Evolutionary conservation across 352 stramenopile species (phyloP).

Genomic region (Pilasporangium apinafurcum): DNA sequence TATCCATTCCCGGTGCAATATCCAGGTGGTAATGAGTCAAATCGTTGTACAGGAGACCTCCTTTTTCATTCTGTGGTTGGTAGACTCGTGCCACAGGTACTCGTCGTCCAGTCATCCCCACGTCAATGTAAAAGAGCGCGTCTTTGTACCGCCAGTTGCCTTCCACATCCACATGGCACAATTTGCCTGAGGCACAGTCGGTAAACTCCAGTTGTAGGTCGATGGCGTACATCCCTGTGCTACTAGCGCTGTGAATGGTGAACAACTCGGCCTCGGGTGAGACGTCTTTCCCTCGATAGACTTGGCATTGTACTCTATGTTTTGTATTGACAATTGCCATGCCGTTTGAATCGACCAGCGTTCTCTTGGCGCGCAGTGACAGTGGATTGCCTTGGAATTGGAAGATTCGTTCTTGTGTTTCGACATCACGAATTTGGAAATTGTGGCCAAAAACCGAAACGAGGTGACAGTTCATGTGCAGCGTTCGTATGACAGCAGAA

Average conservation of each 20-base stretch:
- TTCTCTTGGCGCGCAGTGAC: conserved; percentile 13
- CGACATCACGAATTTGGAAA: conserved; percentile 16
- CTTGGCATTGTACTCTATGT: conserved; percentile 9
- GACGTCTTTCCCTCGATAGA: no score
- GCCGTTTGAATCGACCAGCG: conserved; percentile 13
- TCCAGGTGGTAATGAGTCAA: conserved; percentile 18
- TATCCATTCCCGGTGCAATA: conserved; percentile 6
- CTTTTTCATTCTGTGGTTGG: conserved; percentile 8
- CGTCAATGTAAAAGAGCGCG: conserved; percentile 16
- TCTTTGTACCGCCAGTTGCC: conserved; percentile 15
- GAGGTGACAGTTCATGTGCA: conserved; percentile 17
- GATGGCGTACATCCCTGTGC: not conserved
- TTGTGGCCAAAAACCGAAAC: conserved; percentile 16
- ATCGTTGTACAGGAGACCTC: conserved; percentile 12
- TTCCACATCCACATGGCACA: conserved; percentile 8
- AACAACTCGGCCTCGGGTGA: conserved; percentile 1
- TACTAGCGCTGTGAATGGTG: not conserved
- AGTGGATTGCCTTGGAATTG: conserved; percentile 10
- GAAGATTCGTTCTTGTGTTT: conserved; percentile 10
- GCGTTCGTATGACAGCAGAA: conserved; percentile 7
- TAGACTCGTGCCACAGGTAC: conserved; percentile 13
- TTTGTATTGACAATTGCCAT: conserved; percentile 13
- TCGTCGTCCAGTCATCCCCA: conserved; percentile 5
- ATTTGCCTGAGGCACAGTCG: conserved; percentile 4
- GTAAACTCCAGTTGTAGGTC: conserved; percentile 13